Evolutionary conservation across 2,329 filamentous ascomycete species (phyloP), one percentile per base, ranked within the genome.

Genomic region (Ophioceras dolichostomum): DNA sequence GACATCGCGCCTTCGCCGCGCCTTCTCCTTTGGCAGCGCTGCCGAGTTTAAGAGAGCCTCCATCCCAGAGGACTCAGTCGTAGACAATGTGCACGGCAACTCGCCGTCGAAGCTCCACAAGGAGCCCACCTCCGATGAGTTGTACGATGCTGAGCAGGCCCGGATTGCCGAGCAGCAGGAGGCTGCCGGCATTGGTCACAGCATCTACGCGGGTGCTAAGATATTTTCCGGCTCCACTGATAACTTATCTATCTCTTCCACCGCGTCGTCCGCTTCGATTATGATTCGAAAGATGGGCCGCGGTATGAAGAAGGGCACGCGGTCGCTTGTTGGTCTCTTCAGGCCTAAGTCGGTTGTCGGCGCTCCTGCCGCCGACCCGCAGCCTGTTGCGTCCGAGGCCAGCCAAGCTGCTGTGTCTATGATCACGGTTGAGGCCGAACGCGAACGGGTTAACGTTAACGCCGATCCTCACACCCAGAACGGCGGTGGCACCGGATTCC

Each of bases 251-350:
- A 86, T 93, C 45, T 89, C 84, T 2, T 93, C 86, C 4, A 93
- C 85, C 9, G 85, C 85, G 16, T 93, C 86, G 6, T 93, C 85
- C 16, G 85, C 85, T 24, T 93, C 86, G 21, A 78, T 93, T 49
- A 93, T 93, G 85, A 83, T 98, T 47, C 79, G 91, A 37, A 98
- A 98, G 65, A 98, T 98, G 91, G 91, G 91, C 39, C 86, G 87
- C 46, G 88, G 89, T n/a, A 83, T 96, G 77, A 96, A 94, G 71
- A 93, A 91, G 61, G 81, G 86, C 36, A 83, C 82, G 14, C 75
- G 88, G 34, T 95, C 88, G 18, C 74, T 98, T 38, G 93, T 93
- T 47, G 91, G 91, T 19, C 68, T 98, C 7, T 98, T 98, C 65
- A 73, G 91, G 44, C 89, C 91, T 1, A 98, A 96, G 58, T 96